Percentiles rank a stretch among this genome's conserved stretches.
Conservation (phyloP, 257 asterid species). For the Eucommia ulmoides region DNA sequence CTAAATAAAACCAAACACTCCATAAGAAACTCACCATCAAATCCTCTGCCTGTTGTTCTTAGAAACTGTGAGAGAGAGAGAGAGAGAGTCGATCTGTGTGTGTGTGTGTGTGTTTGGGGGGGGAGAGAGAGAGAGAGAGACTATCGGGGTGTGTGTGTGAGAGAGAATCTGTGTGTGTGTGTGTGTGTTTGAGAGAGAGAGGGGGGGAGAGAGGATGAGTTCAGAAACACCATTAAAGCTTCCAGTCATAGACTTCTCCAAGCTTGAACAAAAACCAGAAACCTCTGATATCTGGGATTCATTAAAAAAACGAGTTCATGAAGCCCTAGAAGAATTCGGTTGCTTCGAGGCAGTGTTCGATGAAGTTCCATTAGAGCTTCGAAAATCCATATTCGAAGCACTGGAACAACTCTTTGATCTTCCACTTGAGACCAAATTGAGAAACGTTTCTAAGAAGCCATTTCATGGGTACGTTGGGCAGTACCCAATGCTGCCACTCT, state of each 20-base stretch:
- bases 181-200: too few relatives aligned
- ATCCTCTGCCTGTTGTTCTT: too few relatives aligned
- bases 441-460: slow-evolving; percentile 36
- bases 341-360: slow-evolving; percentile 51
- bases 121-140: too few relatives aligned
- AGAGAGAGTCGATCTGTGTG: too few relatives aligned
- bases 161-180: too few relatives aligned
- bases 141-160: too few relatives aligned
- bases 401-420: slow-evolving; percentile 40
- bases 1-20: too few relatives aligned
- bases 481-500: slow-evolving; percentile 32
- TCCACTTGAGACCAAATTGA: slow-evolving; percentile 33
- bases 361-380: slow-evolving; percentile 16
- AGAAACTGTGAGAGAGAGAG: too few relatives aligned
- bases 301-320: slow-evolving; percentile 20
- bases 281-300: slow-evolving; percentile 25
- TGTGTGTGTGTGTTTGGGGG: too few relatives aligned
- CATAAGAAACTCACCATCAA: too few relatives aligned
- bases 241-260: slow-evolving; percentile 37
- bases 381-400: slow-evolving; percentile 19
- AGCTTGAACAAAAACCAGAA: slow-evolving; percentile 15
- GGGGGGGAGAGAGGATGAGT: too few relatives aligned
- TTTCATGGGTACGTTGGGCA: slow-evolving; percentile 61
- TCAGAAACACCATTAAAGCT: slow-evolving; percentile 24
- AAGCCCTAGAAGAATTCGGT: slow-evolving; percentile 39